Conservation (phyloP, 768 basidiomycete genomes). For the Agaricus sinodeliciosus region DNA sequence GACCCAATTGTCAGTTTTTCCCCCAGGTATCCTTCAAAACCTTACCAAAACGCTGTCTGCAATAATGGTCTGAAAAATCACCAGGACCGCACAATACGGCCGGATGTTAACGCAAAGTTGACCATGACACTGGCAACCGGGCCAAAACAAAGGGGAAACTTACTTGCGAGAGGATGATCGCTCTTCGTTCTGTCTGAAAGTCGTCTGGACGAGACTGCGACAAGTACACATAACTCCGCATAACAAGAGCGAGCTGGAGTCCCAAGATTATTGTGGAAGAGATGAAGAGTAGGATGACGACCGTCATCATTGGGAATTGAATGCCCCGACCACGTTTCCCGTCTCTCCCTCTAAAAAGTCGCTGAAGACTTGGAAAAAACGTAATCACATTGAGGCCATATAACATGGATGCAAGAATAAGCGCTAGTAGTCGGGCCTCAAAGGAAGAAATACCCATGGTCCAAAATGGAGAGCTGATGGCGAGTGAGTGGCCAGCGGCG, state of each 20-base stretch:
- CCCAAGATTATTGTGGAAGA: constrained; percentile 11
- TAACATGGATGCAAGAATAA: too few relatives aligned
- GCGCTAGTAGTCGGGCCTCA: too few relatives aligned
- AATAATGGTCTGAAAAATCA: constrained; percentile 10
- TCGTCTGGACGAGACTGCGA: not conserved
- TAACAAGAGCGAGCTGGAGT: constrained; percentile 11
- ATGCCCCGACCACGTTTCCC: constrained; percentile 3
- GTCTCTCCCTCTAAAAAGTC: constrained; percentile 8
- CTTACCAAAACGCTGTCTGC: constrained; percentile 14
- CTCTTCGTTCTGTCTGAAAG: not conserved
- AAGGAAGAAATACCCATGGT: too few relatives aligned
- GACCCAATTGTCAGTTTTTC: not conserved
- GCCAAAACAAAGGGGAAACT: not conserved
- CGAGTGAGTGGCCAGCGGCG: too few relatives aligned
- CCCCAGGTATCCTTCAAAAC: not conserved
- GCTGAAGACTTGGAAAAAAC: not conserved
- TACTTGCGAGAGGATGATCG: constrained; percentile 13
- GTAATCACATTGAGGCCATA: too few relatives aligned
- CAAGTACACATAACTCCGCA: constrained; percentile 7
- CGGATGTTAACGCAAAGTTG: not conserved
- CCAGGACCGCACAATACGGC: not conserved
- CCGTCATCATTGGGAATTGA: constrained; percentile 9
- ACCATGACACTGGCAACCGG: too few relatives aligned
- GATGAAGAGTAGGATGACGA: constrained; percentile 10
- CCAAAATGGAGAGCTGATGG: too few relatives aligned